Evolutionary conservation across 805 yeast genomes (phyloP).

Genomic region (Metschnikowia aberdeeniae): DNA sequence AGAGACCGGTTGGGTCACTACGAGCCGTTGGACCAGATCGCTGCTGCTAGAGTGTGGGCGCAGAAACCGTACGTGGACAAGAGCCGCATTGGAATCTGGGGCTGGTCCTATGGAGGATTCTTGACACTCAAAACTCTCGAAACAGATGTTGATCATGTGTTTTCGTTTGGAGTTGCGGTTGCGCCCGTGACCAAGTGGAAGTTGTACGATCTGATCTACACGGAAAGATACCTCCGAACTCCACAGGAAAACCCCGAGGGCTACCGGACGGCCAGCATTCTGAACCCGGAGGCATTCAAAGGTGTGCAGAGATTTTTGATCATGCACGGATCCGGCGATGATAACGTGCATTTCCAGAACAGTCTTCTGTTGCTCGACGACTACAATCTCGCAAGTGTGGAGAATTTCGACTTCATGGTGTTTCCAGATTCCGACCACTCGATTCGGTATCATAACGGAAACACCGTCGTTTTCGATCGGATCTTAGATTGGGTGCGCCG

Average conservation of each 20-base stretch:
- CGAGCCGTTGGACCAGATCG: constrained; percentile 84
- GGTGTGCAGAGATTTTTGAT: constrained; percentile 63
- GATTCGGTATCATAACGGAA: constrained; percentile 69
- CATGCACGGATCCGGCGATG: constrained; percentile 98
- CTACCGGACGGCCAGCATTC: constrained; percentile 54
- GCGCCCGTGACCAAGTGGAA: constrained; percentile 98
- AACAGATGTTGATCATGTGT: constrained; percentile 57
- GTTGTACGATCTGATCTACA: constrained; percentile 86
- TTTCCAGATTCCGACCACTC: constrained; percentile 82
- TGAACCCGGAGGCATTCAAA: constrained; percentile 52
- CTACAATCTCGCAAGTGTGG: constrained; percentile 67
- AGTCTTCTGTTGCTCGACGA: constrained; percentile 72
- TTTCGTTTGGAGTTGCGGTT: constrained; percentile 88
- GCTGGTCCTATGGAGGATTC: constrained; percentile 98
- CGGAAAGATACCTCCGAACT: constrained; percentile 90
- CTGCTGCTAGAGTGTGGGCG: constrained; percentile 75
- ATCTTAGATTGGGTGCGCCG: constrained; percentile 19
- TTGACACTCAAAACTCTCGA: constrained; percentile 88
- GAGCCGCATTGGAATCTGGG: constrained; percentile 81
- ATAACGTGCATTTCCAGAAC: constrained; percentile 94
- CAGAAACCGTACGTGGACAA: constrained; percentile 60
- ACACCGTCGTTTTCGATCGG: constrained; percentile 62
- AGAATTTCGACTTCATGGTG: constrained; percentile 74
- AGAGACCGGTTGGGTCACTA: constrained; percentile 76
- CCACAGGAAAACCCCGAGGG: constrained; percentile 68